phyloP scores from a whole-genome alignment of 2,329 filamentous ascomycete species.

The Penicillium sp. region DNA sequence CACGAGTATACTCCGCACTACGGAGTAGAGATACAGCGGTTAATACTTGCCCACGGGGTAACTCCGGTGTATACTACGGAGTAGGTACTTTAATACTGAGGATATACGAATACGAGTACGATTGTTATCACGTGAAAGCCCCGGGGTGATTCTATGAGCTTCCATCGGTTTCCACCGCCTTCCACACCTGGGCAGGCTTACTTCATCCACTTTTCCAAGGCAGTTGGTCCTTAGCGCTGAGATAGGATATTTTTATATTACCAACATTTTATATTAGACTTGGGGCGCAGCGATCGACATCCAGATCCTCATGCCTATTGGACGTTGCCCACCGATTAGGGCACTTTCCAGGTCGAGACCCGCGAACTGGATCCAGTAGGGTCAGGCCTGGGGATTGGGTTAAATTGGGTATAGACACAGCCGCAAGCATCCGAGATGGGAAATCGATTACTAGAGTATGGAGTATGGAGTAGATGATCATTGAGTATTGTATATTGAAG shows the following conservation, averaged over 20 bases:
- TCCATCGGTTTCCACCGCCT: not conserved
- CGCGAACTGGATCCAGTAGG: not conserved
- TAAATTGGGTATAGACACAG: not conserved
- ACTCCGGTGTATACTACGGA: too few species aligned
- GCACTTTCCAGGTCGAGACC: not conserved
- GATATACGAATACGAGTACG: too few species aligned
- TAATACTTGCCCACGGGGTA: too few species aligned
- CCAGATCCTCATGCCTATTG: not conserved
- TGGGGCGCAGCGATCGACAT: not conserved
- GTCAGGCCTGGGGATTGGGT: not conserved
- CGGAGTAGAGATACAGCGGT: too few species aligned
- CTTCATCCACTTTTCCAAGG: not conserved
- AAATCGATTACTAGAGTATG: too few species aligned
- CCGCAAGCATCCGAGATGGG: not conserved
- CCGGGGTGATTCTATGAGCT: not conserved
- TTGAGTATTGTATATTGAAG: too few species aligned
- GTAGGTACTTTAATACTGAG: too few species aligned
- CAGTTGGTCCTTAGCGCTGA: not conserved
- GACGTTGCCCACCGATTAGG: not conserved
- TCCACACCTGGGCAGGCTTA: not conserved
- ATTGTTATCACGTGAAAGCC: too few species aligned
- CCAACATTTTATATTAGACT: not conserved
- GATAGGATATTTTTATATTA: too few species aligned
- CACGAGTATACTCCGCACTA: too few species aligned
- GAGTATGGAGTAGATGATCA: too few species aligned